Conservation (phyloP, 306 rosid genomes). For the Alnus rubra region DNA sequence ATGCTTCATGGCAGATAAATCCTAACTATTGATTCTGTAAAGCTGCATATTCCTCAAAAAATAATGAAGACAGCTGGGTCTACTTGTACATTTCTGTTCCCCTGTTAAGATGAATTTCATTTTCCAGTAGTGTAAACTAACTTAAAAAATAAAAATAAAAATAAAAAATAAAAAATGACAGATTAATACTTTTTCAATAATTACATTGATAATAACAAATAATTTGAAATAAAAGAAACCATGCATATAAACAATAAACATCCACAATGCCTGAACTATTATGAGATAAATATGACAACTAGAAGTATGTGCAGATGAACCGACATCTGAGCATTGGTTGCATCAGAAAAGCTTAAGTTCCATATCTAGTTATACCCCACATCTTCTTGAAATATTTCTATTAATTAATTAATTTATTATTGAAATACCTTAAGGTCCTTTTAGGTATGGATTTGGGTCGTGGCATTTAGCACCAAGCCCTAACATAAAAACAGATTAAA, state of each 20-base stretch:
- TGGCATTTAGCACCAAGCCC: neutral
- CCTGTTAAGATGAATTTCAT: neutral
- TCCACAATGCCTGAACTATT: neutral
- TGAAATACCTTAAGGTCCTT: neutral
- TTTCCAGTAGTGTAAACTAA: neutral
- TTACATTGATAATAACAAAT: neutral
- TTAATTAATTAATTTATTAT: too few relatives aligned
- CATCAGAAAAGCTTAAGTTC: neutral
- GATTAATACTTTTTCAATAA: neutral
- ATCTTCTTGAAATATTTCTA: neutral
- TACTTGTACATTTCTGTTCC: neutral
- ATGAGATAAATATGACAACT: neutral
- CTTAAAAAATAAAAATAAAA: neutral
- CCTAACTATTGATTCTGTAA: neutral
- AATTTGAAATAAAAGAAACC: neutral
- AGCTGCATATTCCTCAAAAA: neutral
- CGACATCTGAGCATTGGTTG: neutral
- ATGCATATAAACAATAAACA: neutral
- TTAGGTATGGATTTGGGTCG: neutral
- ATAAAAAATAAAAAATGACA: too few relatives aligned
- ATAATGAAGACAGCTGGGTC: neutral
- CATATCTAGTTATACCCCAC: neutral
- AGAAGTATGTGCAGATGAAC: neutral
- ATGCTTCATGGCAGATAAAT: neutral
- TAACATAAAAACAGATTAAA: neutral